Base-by-base conservation (phyloP, 805 yeast genomes). In the Wickerhamomyces strasburgensis region DNA sequence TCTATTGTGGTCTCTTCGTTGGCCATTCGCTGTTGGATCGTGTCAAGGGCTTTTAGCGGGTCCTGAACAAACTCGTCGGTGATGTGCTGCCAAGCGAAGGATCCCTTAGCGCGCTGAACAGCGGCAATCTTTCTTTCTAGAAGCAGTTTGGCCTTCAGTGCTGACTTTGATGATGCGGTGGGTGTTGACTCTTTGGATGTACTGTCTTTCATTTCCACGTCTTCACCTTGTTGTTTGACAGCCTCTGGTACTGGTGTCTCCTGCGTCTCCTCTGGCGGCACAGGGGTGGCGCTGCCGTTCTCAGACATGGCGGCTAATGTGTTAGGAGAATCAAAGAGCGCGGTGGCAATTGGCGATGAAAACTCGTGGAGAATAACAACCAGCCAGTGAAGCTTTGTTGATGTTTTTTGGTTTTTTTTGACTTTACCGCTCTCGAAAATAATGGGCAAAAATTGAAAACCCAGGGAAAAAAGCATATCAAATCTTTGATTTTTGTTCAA, bases 161-260 rank as follows among this genome's bases (percentile, higher is more conserved):
- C 17, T 29, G 7, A 17, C 26, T 9, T 27, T 27, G n/a, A 11
- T n/a, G n/a, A n/a, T n/a, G n/a, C n/a, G n/a, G n/a, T n/a, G n/a
- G n/a, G n/a, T n/a, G n/a, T n/a, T n/a, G n/a, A n/a, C n/a, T n/a
- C n/a, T n/a, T n/a, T n/a, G n/a, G n/a, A n/a, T n/a, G n/a, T n/a
- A n/a, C n/a, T 27, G 25, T 40, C 42, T 2, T 18, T 17, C 43
- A 43, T 46, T 16, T 34, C 40, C 17, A 40, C 42, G 13, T 43
- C 45, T 6, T 32, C 29, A 10, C 27, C 33, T 7, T 7, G 11
- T 24, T 34, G 28, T 30, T 14, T n/a, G n/a, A n/a, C n/a, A n/a
- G n/a, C 16, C 16, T 15, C 16, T 19, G 21, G 15, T 14, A 15
- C 18, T 14, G 27, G 13, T 11, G n/a, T 10, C 14, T 17, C 13